A percentile compares a stretch with the other conserved stretches of the same genome.
Conservation (phyloP, 148 eudicot genomes). For the Rhododendron molle region DNA sequence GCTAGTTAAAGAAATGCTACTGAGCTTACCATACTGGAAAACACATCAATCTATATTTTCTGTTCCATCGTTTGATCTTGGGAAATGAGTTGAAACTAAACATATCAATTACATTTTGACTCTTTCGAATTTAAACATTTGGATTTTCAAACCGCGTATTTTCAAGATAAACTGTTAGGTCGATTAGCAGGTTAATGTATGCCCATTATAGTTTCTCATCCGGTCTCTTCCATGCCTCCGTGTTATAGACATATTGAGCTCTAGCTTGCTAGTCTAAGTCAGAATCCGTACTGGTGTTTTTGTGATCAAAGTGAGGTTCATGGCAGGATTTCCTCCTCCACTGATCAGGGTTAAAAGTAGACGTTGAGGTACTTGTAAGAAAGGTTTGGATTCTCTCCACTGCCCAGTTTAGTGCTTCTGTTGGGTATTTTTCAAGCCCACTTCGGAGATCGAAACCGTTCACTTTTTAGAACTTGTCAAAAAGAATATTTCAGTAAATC, state of each 20-base stretch:
- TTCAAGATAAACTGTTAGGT: not conserved
- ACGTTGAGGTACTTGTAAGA: not conserved
- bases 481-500: not conserved
- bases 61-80: constrained; percentile 17
- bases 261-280: not conserved
- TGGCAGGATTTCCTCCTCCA: not conserved
- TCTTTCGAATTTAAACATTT: not conserved
- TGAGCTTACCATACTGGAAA: constrained; percentile 64
- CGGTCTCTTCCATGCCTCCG: not conserved
- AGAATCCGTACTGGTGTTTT: not conserved
- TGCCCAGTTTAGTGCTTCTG: no score
- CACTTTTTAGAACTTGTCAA: no score
- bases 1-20: constrained; percentile 41
- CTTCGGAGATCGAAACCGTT: no score
- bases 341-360: not conserved
- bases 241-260: not conserved
- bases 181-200: not conserved
- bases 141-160: not conserved
- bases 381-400: no score
- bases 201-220: not conserved
- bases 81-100: not conserved
- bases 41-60: constrained; percentile 44
- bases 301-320: not conserved
- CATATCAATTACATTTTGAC: not conserved
- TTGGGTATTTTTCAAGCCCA: no score